Conservation (phyloP, 75 land plant species). For the Picea glauca region DNA sequence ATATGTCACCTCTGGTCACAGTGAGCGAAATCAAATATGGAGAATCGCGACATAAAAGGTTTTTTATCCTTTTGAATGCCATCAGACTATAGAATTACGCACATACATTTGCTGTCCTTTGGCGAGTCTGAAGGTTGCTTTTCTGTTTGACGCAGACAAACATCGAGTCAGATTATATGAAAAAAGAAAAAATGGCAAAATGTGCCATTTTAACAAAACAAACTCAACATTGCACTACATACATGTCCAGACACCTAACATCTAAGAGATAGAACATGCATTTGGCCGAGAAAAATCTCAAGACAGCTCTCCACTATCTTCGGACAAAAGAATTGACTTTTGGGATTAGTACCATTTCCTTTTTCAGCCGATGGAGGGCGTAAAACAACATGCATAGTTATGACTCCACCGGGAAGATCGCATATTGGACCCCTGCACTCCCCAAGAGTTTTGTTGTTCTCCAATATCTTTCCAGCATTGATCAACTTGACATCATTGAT, state of each 20-base stretch:
- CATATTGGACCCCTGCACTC: constrained; percentile 74
- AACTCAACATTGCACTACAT: neutral
- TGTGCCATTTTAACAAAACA: too few relatives aligned
- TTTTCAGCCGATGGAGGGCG: constrained; percentile 60
- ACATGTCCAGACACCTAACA: neutral
- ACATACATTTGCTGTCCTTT: constrained; percentile 8
- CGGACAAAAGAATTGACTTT: neutral
- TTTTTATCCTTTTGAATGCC: neutral
- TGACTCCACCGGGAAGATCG: constrained; percentile 74
- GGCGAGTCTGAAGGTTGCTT: constrained; percentile 12
- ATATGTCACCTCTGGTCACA: neutral
- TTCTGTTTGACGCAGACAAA: constrained; percentile 5
- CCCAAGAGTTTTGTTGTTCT: constrained; percentile 70
- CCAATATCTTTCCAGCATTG: constrained; percentile 83
- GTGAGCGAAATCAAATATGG: constrained; percentile 9
- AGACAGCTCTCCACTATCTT: neutral
- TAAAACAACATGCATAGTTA: constrained; percentile 90
- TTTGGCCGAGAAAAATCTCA: neutral
- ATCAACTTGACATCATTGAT: constrained; percentile 88
- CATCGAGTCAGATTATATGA: neutral
- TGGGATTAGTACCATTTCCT: constrained; percentile 38
- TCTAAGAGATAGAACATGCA: neutral
- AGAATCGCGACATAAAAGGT: constrained; percentile 1
- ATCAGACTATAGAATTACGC: constrained; percentile 5
- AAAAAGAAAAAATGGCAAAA: neutral